Evolutionary conservation across 495 filamentous ascomycete genomes (phyloP).

Genomic region (Aspergillus incahuasiensis): DNA sequence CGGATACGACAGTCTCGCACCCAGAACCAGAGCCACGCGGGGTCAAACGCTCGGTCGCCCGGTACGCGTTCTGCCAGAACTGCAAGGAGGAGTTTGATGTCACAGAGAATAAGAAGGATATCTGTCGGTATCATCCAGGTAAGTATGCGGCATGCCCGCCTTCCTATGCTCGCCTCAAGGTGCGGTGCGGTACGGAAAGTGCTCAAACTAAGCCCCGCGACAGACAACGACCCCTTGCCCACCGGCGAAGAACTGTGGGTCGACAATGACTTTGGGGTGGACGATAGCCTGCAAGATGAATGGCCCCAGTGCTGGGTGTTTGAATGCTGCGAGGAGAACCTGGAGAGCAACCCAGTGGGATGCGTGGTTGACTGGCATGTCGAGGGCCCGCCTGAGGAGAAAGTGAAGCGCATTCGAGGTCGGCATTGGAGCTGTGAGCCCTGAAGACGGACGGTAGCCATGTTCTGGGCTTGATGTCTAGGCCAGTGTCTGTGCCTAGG

Average conservation of each 20-base stretch:
- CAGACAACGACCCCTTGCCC: background rate
- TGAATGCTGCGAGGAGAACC: background rate
- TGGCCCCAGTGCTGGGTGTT: background rate
- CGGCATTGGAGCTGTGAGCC: too few species aligned
- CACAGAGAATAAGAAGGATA: background rate
- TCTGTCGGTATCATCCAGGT: constrained; percentile 1
- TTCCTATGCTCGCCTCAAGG: too few species aligned
- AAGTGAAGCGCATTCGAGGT: background rate
- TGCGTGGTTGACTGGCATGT: background rate
- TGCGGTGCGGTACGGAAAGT: too few species aligned
- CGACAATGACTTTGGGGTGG: background rate
- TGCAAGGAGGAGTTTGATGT: constrained; percentile 6
- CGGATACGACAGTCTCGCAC: background rate
- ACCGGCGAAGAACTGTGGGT: background rate
- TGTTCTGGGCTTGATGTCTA: too few species aligned
- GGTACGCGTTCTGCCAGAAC: background rate
- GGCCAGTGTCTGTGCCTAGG: too few species aligned
- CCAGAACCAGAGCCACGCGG: background rate
- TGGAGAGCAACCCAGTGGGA: background rate
- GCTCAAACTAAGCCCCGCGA: too few species aligned
- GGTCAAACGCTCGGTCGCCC: background rate
- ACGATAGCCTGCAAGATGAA: background rate
- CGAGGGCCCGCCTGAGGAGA: background rate
- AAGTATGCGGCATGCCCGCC: background rate
- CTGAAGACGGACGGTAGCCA: too few species aligned